Conservation (phyloP, 208 protist genomes). For the Leishmania guyanensis region DNA sequence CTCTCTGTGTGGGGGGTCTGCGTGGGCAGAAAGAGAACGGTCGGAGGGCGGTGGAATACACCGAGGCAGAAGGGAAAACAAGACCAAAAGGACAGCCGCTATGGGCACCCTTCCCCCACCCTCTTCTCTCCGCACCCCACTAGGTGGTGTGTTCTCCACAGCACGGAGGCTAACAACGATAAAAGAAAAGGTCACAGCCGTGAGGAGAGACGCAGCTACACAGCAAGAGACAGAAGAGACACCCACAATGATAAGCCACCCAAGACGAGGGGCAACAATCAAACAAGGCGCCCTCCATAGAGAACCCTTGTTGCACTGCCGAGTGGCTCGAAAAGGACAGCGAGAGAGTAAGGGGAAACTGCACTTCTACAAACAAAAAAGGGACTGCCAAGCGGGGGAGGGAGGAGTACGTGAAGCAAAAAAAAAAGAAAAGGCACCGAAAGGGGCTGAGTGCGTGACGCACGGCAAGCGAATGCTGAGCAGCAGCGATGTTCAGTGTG, state of each 20-base stretch:
- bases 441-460: background rate
- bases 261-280: constrained; percentile 1
- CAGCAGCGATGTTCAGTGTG: background rate
- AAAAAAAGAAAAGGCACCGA: background rate
- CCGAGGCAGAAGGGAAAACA: background rate
- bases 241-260: background rate
- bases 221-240: background rate
- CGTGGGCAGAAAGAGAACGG: background rate
- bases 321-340: background rate
- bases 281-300: background rate
- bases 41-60: background rate
- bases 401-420: background rate
- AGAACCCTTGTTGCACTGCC: background rate
- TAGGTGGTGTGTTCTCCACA: background rate
- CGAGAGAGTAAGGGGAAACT: background rate
- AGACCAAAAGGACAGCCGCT: background rate
- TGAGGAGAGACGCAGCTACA: background rate
- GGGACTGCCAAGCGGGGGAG: background rate
- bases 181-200: background rate
- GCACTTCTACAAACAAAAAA: background rate
- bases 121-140: background rate
- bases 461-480: background rate
- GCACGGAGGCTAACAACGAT: background rate
- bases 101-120: background rate
- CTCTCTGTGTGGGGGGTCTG: background rate